Base-by-base conservation (phyloP, 2,329 filamentous ascomycete species). In the Alternaria solani region DNA sequence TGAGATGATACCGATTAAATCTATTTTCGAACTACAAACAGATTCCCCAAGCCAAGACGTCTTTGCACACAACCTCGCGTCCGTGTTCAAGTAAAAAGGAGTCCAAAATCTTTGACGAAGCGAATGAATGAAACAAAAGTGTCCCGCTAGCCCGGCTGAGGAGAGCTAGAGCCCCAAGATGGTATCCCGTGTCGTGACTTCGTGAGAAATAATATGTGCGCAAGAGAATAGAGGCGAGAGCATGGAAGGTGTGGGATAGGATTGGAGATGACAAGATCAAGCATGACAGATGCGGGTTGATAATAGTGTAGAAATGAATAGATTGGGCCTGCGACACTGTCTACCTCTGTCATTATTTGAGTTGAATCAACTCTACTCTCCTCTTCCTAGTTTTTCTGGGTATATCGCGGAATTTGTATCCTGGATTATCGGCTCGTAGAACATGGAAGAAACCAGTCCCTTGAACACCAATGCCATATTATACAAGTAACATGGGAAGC, bases 281-380 rank as follows among this genome's bases (percentile, higher is more conserved):
- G 61, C 65, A 69, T 66, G 60, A 66, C 66, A 56, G 70, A 65
- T 66, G 69, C 66, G 70, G 66, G 61, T 70, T 69, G 70, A 66
- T 63, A 62, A 63, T 53, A 61, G 64, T 63, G 64, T 70, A 67
- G 59, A 66, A 75, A 71, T 68, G 64, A 73, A 75, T 76, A 66
- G 62, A 72, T 65, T 74, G 68, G 28, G 68, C 71, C 71, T 75
- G 74, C 74, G 74, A 77, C 74, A 72, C 74, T 73, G 70, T 71
- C 73, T 77, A 75, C 72, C 68, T 66, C 68, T 49, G 67, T 65
- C 74, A 76, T 77, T 76, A 78, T 68, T 70, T 57, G 65, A 64
- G 66, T 69, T 59, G 59, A 59, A 70, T 68, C 55, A 51, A 61
- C 66, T 65, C 60, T 62, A 54, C 59, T 53, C 59, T 62, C 67